Evolutionary conservation across 768 basidiomycete genomes (phyloP), one percentile per base, ranked within the genome.

Genomic region (Macrolepiota albuminosa): DNA sequence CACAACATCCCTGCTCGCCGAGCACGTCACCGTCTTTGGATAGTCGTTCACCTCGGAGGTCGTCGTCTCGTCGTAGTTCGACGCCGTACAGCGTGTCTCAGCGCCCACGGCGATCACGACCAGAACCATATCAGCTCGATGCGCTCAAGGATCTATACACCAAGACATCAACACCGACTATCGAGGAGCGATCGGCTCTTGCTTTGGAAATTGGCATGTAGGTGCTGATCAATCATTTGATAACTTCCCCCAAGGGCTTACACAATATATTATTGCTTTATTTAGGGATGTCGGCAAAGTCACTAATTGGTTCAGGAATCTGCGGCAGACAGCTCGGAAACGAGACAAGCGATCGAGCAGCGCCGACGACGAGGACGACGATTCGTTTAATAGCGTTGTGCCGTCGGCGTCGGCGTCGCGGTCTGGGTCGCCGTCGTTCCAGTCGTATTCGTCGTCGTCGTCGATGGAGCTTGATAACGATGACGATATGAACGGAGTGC

Each of bases 291-390:
- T 92, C 58, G 87, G 85, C 63, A 91, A 90, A 73, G 89, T 93
- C 55, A 91, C 90, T 18, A 93, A 93, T 70, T 93, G 90, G 90
- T 92, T 92, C 78, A 80, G 90, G 39, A 93, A 93, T 68, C 78
- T 92, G 59, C 83, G 90, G 40, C 90, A 93, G 73, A 88, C 88
- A 18, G 81, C 89, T n/a, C 76, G 89, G 46, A 91, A 86, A 72
- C 84, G 89, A 26, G 80, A 82, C 58, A 84, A 79, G 73, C 82
- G 75, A 63, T 69, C 73, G 26, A 73, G 76, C 55, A 76, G 79
- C 65, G 73, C 76, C 24, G 80, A 76, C 61, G 77, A 78, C 54
- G 76, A 76, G 29, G 79, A 78, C 61, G 77, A 81, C 51, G 81
- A 81, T 63, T 76, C 75, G 60, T 76, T 76, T 58, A 73, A 77